Percentiles rank a stretch among this genome's conserved stretches.
Conservation (phyloP, 2,329 filamentous ascomycete genomes). For the Epichloe amarillans region DNA sequence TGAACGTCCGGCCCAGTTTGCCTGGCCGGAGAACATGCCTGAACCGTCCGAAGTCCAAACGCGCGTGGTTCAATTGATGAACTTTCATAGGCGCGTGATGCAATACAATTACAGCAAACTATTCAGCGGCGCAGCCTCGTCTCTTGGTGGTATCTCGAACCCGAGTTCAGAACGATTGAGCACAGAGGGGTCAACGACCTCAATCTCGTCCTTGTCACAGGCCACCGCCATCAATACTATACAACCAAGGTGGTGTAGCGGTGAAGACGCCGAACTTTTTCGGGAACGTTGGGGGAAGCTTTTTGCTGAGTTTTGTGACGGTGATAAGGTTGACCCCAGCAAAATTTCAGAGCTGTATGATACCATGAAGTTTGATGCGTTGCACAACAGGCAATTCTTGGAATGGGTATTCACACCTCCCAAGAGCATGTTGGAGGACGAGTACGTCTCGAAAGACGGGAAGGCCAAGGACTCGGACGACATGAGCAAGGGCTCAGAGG, state of each 20-base stretch:
- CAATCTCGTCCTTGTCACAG: conserved; percentile 40
- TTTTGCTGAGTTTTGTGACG: conserved; percentile 90
- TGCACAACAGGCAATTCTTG: conserved; percentile 91
- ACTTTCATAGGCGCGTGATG: conserved; percentile 93
- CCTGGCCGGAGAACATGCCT: conserved; percentile 92
- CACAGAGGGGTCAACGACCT: conserved; percentile 27
- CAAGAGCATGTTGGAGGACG: conserved; percentile 62
- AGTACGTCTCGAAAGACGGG: conserved; percentile 34
- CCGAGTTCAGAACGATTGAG: conserved; percentile 32
- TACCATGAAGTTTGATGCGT: conserved; percentile 97
- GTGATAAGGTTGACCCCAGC: conserved; percentile 95
- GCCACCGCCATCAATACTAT: conserved; percentile 54
- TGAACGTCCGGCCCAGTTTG: conserved; percentile 85
- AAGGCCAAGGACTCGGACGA: conserved; percentile 31
- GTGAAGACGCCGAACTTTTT: conserved; percentile 89
- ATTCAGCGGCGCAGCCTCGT: conserved; percentile 51
- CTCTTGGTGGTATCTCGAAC: conserved; percentile 43
- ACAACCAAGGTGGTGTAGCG: conserved; percentile 89
- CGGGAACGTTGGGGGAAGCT: conserved; percentile 97
- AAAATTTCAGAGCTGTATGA: conserved; percentile 98
- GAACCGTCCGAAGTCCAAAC: conserved; percentile 89
- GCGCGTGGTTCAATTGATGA: conserved; percentile 90
- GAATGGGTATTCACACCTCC: conserved; percentile 96
- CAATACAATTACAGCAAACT: conserved; percentile 81
- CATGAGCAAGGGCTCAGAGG: conserved; percentile 20